phyloP scores from a whole-genome alignment of 1,284 basidiomycete species.

The Cryptococcus amylolentus region DNA sequence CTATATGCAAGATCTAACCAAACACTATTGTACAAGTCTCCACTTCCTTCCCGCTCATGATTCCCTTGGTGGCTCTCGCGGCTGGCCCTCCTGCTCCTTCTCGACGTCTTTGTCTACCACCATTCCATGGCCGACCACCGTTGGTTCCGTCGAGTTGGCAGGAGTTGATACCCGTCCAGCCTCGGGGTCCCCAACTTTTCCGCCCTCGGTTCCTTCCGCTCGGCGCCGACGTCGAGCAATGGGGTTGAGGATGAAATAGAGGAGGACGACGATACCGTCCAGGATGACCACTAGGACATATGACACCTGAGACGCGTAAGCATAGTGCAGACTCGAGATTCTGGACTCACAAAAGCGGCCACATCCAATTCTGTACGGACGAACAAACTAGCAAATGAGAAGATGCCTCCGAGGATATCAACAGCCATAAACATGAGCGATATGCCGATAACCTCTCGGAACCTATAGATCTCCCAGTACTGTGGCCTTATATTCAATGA shows the following conservation, averaged over 20 bases:
- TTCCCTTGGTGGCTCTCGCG: too few species aligned
- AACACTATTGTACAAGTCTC: too few species aligned
- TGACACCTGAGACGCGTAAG: slow-evolving; percentile 26
- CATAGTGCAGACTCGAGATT: not conserved
- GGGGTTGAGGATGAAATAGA: slow-evolving; percentile 64
- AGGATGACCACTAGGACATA: slow-evolving; percentile 54
- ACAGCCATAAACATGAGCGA: slow-evolving; percentile 66
- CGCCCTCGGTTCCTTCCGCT: not conserved
- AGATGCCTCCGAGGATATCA: slow-evolving; percentile 69
- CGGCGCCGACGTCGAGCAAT: slow-evolving; percentile 42
- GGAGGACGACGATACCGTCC: slow-evolving; percentile 59
- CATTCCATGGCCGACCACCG: not conserved
- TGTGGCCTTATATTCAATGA: slow-evolving; percentile 48
- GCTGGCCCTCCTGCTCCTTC: too few species aligned
- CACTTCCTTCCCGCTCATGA: too few species aligned
- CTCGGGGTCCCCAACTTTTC: too few species aligned
- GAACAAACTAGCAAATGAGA: slow-evolving; percentile 63
- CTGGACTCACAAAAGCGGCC: slow-evolving; percentile 61
- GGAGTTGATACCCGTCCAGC: not conserved
- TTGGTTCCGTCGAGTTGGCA: not conserved
- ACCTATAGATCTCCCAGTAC: slow-evolving; percentile 65
- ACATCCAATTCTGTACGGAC: slow-evolving; percentile 66
- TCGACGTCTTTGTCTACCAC: not conserved
- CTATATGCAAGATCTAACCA: too few species aligned
- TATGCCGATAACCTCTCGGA: slow-evolving; percentile 68